phyloP scores from a whole-genome alignment of 208 protist species.

The Porcisia hertigi region DNA sequence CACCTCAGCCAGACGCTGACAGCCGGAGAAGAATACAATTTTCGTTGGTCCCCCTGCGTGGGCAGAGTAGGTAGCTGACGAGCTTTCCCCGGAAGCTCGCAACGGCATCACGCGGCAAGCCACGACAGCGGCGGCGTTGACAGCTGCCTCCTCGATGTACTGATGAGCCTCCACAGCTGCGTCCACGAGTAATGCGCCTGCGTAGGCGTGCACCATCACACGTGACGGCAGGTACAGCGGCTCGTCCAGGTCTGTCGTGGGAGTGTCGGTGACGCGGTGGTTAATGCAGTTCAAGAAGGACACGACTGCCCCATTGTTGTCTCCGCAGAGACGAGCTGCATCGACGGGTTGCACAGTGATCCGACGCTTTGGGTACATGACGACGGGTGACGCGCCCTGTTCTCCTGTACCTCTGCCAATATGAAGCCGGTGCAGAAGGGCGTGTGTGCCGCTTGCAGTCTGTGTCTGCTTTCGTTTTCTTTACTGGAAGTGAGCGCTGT shows the following conservation, averaged over 20 bases:
- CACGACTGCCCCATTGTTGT: constrained; percentile 34
- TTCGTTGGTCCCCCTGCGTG: constrained; percentile 11
- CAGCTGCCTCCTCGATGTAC: constrained; percentile 30
- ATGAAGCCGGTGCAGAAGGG: background rate
- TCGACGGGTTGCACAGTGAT: constrained; percentile 31
- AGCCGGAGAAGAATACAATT: constrained; percentile 57
- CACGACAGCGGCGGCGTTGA: constrained; percentile 29
- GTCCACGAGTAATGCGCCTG: constrained; percentile 33
- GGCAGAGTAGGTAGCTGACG: constrained; percentile 8
- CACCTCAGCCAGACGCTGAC: constrained; percentile 50
- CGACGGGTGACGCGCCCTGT: background rate
- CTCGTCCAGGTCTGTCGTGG: constrained; percentile 24
- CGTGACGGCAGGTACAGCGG: constrained; percentile 30
- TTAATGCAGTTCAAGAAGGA: constrained; percentile 42
- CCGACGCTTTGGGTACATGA: constrained; percentile 26
- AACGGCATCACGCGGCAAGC: constrained; percentile 43
- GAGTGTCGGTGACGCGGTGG: constrained; percentile 27
- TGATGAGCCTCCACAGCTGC: constrained; percentile 21
- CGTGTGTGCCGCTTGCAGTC: background rate
- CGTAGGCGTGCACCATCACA: constrained; percentile 35
- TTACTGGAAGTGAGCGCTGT: constrained; percentile 3
- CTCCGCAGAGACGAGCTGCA: constrained; percentile 22
- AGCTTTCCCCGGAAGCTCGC: constrained; percentile 15
- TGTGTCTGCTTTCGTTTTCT: background rate
- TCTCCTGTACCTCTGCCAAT: background rate